Conservation (phyloP, 1,284 basidiomycete genomes). For the Rhodotorula sp. region DNA sequence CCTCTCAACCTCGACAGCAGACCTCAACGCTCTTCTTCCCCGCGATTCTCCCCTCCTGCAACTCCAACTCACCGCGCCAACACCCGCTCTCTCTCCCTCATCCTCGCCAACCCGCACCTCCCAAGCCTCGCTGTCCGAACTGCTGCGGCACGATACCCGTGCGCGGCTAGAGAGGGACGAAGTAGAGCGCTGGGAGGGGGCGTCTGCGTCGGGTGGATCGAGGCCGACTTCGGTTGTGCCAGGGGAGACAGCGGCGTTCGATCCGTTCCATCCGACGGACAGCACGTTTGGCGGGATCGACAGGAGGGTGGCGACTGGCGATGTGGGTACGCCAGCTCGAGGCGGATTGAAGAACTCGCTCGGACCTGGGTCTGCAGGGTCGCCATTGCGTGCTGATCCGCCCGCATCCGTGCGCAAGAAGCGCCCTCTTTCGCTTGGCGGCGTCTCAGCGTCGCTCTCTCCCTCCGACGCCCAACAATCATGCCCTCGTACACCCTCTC, state of each 20-base stretch:
- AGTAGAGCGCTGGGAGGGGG: slow-evolving; percentile 3
- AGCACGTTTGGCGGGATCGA: slow-evolving; percentile 34
- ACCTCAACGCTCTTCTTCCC: slow-evolving; percentile 12
- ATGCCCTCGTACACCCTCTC: background rate
- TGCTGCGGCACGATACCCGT: slow-evolving; percentile 10
- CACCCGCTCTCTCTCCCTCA: background rate
- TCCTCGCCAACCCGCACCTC: background rate
- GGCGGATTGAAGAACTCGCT: too few relatives aligned
- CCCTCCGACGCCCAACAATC: background rate
- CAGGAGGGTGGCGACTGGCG: background rate
- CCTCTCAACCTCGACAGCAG: background rate
- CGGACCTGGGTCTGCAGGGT: too few relatives aligned
- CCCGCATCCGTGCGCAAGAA: too few relatives aligned
- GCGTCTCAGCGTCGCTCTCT: background rate
- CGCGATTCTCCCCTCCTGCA: slow-evolving; percentile 10
- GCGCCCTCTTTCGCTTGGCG: background rate
- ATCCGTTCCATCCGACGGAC: slow-evolving; percentile 26
- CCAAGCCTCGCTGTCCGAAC: slow-evolving; percentile 9
- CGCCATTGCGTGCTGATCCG: background rate
- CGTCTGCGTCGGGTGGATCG: background rate
- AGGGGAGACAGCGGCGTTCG: background rate
- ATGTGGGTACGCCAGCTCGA: too few relatives aligned
- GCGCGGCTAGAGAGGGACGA: slow-evolving; percentile 14
- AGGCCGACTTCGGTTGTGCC: background rate
- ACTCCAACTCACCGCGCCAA: background rate